phyloP scores from a whole-genome alignment of 1,284 basidiomycete species.

The Ceratobasidium sp. region DNA sequence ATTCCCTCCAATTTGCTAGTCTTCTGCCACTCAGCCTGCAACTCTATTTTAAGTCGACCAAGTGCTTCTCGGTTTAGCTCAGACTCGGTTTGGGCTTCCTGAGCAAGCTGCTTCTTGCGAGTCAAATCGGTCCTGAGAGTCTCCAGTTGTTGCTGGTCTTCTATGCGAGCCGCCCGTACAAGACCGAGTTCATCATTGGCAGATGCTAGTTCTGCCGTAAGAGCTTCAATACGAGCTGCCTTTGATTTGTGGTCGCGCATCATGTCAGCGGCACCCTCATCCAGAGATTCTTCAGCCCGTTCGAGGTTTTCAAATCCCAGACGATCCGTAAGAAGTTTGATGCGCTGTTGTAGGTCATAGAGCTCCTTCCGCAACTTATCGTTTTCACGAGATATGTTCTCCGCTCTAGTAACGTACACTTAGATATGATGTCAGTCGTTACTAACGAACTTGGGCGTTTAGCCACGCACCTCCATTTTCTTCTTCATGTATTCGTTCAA shows the following conservation, averaged over 20 bases:
- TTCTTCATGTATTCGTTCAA: constrained; percentile 28
- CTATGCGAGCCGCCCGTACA: constrained; percentile 11
- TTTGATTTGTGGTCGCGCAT: constrained; percentile 12
- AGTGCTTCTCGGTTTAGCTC: constrained; percentile 29
- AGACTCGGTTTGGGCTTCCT: constrained; percentile 22
- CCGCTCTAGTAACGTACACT: constrained; percentile 33
- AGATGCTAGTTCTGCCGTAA: constrained; percentile 12
- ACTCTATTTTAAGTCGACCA: constrained; percentile 28
- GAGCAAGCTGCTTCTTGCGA: constrained; percentile 6
- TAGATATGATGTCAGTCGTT: background rate
- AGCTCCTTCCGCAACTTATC: constrained; percentile 41
- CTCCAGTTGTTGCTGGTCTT: constrained; percentile 17
- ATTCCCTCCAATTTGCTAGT: constrained; percentile 19
- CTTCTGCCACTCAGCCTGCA: constrained; percentile 32
- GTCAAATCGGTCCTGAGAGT: constrained; percentile 6
- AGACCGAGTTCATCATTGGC: background rate
- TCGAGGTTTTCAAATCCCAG: constrained; percentile 44
- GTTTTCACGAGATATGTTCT: constrained; percentile 41
- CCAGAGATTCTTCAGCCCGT: constrained; percentile 37
- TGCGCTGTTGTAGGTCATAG: constrained; percentile 42
- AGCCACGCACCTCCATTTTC: constrained; percentile 26
- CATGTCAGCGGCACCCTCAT: background rate
- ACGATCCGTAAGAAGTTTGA: constrained; percentile 39
- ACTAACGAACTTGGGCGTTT: constrained; percentile 27
- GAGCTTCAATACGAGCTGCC: background rate